Base-by-base conservation (phyloP, 306 rosid genomes). In the Dicorynia guianensis region DNA sequence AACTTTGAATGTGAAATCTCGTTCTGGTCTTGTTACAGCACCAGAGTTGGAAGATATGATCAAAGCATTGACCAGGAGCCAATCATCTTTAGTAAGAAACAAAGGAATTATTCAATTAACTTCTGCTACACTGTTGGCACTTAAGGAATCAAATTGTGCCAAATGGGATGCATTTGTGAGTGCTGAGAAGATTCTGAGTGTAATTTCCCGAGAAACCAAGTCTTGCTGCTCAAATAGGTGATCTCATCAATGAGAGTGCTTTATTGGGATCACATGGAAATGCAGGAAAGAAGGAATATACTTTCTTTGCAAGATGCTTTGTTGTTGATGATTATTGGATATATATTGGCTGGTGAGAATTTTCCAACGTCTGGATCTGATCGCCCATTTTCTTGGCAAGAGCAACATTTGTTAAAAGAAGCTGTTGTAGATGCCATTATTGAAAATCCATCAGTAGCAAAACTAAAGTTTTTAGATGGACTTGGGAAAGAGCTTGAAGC, bases 311-410 rank as follows among this genome's bases (percentile, higher is more conserved):
- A 90, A 84, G 97, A 92, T 83, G 90, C 96, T 54, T 81, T 94
- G 67, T 88, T 91, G 71, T 88, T 94, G 76, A 84, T 86, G 88
- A 75, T 90, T 35, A 64, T 85, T 56, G 97, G 97, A 66, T 91
- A 94, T 82, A 91, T 94, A 76, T 80, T 90, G 84, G 98, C 96
- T 40, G 96, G 96, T 63, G 96, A 87, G 82, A 88, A 88, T 83
- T 94, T 91, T 72, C 98, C 96, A 17, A 90, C 97, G 30, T 87
- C 97, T 72, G 85, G 97, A 71, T 83, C 91, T 57, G 96, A 90
- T 59, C 94, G 98, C 52, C 96, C 97, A 11, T 94, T 94, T 83
- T 94, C 97, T 55, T 91, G 98, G 98, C 97, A 94, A 87, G 97
- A 91, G 86, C 97, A 94, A 79, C 96, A 62, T 76, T 53, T 90